These are phyloP conservation scores for Pythium oligandrum DNA, from an alignment of 352 stramenopile species.

Conservation along the genomic window DNA sequence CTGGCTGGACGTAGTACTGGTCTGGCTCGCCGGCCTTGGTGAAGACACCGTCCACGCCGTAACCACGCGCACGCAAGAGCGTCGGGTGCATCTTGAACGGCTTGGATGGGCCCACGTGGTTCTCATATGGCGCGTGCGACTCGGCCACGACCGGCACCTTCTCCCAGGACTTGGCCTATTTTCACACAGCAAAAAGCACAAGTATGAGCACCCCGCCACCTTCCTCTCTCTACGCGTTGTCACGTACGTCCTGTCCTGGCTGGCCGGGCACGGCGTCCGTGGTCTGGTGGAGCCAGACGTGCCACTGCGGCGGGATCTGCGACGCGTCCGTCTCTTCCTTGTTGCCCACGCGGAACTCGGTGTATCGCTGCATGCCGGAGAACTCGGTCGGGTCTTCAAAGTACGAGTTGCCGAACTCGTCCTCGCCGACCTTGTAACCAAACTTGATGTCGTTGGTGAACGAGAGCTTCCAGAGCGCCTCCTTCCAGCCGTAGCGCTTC, in stretches of 20 bases:
- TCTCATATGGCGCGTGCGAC: conserved; percentile 66
- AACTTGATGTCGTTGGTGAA: conserved; percentile 87
- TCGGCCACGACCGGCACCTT: conserved; percentile 47
- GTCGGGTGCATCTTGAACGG: conserved; percentile 77
- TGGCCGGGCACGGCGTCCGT: conserved; percentile 65
- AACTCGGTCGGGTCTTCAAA: conserved; percentile 82
- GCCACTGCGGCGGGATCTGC: conserved; percentile 77
- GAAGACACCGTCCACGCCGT: conserved; percentile 72
- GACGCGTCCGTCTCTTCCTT: conserved; percentile 77
- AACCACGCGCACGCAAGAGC: conserved; percentile 71
- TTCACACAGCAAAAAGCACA: conserved; percentile 1
- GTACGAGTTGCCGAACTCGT: conserved; percentile 86
- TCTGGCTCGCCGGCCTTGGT: conserved; percentile 58
- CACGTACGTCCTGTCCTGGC: conserved; percentile 52
- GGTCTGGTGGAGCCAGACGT: conserved; percentile 81
- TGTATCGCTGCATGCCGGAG: conserved; percentile 76
- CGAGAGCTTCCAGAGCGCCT: conserved; percentile 85
- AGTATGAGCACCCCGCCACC: background rate
- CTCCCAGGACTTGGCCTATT: conserved; percentile 60
- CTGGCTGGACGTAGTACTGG: conserved; percentile 80
- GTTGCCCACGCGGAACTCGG: conserved; percentile 75
- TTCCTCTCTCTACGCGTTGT: background rate
- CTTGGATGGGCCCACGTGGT: conserved; percentile 59
- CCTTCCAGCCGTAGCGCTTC: conserved; percentile 79
- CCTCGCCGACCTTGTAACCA: conserved; percentile 69